Evolutionary conservation across 768 basidiomycete species (phyloP).

Genomic region (Boletus insuetus): DNA sequence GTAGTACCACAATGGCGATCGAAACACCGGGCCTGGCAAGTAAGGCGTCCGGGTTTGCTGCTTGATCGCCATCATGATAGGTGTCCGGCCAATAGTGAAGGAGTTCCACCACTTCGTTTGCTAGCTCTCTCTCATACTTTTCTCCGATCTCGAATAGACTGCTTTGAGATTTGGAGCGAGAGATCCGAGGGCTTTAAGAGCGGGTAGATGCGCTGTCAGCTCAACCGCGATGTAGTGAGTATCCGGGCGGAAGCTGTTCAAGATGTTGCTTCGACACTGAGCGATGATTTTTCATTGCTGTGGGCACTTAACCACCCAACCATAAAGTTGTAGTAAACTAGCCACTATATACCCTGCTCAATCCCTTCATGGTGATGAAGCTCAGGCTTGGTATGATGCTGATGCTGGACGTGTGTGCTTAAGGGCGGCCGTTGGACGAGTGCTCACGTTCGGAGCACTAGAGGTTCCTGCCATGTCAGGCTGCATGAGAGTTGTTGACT

Average conservation of each 20-base stretch:
- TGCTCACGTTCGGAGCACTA: no score
- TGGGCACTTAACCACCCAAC: no score
- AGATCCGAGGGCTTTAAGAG: slow-evolving; percentile 52
- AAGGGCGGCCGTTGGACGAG: no score
- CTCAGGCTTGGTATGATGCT: no score
- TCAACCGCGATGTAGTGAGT: slow-evolving; percentile 25
- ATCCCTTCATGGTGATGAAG: no score
- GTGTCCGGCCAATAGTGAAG: slow-evolving; percentile 42
- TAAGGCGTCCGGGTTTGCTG: slow-evolving; percentile 50
- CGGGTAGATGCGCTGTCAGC: slow-evolving; percentile 67
- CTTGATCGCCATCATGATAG: slow-evolving; percentile 53
- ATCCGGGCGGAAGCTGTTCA: slow-evolving; percentile 11
- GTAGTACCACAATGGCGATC: slow-evolving; percentile 70
- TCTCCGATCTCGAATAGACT: slow-evolving; percentile 82
- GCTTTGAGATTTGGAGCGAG: slow-evolving; percentile 54
- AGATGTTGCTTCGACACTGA: slow-evolving; percentile 16
- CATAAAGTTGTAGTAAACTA: no score
- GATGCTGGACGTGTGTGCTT: no score
- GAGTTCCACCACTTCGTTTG: slow-evolving; percentile 42
- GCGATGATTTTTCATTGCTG: no score
- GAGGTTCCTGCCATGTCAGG: no score
- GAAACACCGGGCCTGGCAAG: slow-evolving; percentile 66
- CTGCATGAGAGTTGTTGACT: no score
- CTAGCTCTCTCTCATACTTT: slow-evolving; percentile 48
- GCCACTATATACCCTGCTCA: no score